phyloP scores from a whole-genome alignment of 257 asterid genomes.

The Fraxinus excelsior region DNA sequence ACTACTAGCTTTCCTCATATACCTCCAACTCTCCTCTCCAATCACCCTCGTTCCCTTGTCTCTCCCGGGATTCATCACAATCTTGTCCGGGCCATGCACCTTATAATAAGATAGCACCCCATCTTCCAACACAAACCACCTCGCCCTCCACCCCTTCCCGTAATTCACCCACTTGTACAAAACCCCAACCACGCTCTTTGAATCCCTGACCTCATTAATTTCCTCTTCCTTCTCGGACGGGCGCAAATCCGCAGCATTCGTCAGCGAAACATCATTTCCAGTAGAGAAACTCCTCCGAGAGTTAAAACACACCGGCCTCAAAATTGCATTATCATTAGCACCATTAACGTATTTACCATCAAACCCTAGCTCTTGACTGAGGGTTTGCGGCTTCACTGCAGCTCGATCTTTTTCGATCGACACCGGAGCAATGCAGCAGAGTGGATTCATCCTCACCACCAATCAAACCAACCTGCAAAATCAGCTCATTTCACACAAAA shows the following conservation, averaged over 20 bases:
- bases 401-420: conserved; percentile 81
- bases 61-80: conserved; percentile 52
- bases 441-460: conserved; percentile 69
- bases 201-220: conserved; percentile 37
- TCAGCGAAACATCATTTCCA: conserved; percentile 34
- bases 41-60: conserved; percentile 83
- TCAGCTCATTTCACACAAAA: conserved; percentile 16
- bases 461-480: neutral
- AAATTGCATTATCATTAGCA: conserved; percentile 30
- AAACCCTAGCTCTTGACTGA: conserved; percentile 49
- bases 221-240: conserved; percentile 34
- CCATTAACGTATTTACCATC: conserved; percentile 30
- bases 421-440: conserved; percentile 99
- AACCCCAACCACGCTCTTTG: conserved; percentile 70
- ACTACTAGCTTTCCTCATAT: conserved; percentile 69
- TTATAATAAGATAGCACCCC: conserved; percentile 94
- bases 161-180: conserved; percentile 95
- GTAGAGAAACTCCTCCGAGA: conserved; percentile 68
- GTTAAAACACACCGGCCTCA: conserved; percentile 49
- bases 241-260: conserved; percentile 43
- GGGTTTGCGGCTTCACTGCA: conserved; percentile 68
- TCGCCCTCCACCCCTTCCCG: conserved; percentile 97
- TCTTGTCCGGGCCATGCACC: conserved; percentile 93
- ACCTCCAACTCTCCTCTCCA: conserved; percentile 89
- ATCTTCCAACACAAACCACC: conserved; percentile 96